phyloP scores from a whole-genome alignment of 768 basidiomycete genomes.

The Pilatotrama ljubarskyi region DNA sequence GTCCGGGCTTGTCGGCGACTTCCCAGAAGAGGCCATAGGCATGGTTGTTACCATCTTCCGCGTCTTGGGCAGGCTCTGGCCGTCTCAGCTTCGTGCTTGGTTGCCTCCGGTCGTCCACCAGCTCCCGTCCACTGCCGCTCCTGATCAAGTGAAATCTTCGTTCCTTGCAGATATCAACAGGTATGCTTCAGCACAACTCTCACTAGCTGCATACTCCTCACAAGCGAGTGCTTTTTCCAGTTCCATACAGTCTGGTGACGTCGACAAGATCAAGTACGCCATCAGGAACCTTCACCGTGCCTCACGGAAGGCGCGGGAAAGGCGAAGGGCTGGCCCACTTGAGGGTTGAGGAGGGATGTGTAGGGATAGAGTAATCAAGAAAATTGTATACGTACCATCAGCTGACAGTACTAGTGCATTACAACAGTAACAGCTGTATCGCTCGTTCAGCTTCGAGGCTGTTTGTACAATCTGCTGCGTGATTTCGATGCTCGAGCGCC shows the following conservation, averaged over 20 bases:
- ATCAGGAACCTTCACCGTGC: constrained; percentile 69
- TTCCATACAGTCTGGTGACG: constrained; percentile 61
- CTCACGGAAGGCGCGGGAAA: constrained; percentile 72
- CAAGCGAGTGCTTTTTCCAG: constrained; percentile 44
- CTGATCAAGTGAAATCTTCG: constrained; percentile 63
- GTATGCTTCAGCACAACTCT: constrained; percentile 49
- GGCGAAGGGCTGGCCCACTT: constrained; percentile 46
- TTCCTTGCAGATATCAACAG: constrained; percentile 74
- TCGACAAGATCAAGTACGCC: constrained; percentile 82
- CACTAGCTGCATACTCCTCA: constrained; percentile 8
- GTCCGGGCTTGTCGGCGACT: constrained; percentile 79
- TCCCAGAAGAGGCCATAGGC: constrained; percentile 81
- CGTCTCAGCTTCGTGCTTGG: constrained; percentile 69
- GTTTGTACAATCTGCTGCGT: not conserved
- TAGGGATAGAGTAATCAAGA: constrained; percentile 10
- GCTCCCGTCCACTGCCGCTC: constrained; percentile 59
- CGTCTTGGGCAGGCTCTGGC: constrained; percentile 64
- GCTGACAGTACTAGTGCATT: constrained; percentile 8
- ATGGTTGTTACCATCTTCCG: constrained; percentile 78
- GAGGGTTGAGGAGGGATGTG: constrained; percentile 32
- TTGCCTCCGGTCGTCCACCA: constrained; percentile 69
- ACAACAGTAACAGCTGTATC: constrained; percentile 1
- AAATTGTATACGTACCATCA: constrained; percentile 22
- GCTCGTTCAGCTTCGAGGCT: not conserved
- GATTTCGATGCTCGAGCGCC: not conserved